A percentile compares a stretch with the other conserved stretches of the same genome.
Conservation (phyloP, 192 early-diverging fungal genomes). For the Coemansia sp. region DNA sequence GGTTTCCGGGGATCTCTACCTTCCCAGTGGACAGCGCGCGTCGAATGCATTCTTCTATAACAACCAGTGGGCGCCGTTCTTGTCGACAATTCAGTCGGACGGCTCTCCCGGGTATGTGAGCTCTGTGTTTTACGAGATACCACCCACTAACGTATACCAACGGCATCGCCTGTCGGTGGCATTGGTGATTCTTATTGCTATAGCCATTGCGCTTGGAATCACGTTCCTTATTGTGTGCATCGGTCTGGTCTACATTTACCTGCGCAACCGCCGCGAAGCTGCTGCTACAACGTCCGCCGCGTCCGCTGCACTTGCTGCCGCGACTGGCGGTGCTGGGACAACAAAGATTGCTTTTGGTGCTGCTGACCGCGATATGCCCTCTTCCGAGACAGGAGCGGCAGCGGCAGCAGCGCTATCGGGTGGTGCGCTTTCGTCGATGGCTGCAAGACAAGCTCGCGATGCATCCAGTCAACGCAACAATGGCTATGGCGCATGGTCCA, state of each 20-base stretch:
- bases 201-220: slow-evolving; percentile 65
- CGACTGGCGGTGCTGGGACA: slow-evolving; percentile 28
- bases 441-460: slow-evolving; percentile 16
- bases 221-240: slow-evolving; percentile 63
- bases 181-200: slow-evolving; percentile 67
- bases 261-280: slow-evolving; percentile 55
- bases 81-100: slow-evolving; percentile 46
- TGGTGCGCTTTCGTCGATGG: slow-evolving; percentile 19
- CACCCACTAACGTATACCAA: slow-evolving; percentile 50
- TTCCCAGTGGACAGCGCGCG: slow-evolving; percentile 30
- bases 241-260: slow-evolving; percentile 59
- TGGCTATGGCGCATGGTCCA: slow-evolving; percentile 21
- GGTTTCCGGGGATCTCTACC: slow-evolving; percentile 38
- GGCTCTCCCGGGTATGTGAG: slow-evolving; percentile 41
- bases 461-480: slow-evolving; percentile 11
- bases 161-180: slow-evolving; percentile 54
- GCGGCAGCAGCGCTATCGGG: slow-evolving; percentile 19
- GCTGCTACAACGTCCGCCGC: slow-evolving; percentile 52
- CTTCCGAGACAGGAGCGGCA: slow-evolving; percentile 1
- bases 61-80: slow-evolving; percentile 47
- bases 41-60: slow-evolving; percentile 50
- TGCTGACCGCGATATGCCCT: background rate
- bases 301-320: slow-evolving; percentile 47
- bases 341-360: slow-evolving; percentile 28
- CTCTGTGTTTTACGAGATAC: slow-evolving; percentile 48